Conservation (phyloP, 371 early-diverging fungal genomes). For the Batkoa obscura region DNA sequence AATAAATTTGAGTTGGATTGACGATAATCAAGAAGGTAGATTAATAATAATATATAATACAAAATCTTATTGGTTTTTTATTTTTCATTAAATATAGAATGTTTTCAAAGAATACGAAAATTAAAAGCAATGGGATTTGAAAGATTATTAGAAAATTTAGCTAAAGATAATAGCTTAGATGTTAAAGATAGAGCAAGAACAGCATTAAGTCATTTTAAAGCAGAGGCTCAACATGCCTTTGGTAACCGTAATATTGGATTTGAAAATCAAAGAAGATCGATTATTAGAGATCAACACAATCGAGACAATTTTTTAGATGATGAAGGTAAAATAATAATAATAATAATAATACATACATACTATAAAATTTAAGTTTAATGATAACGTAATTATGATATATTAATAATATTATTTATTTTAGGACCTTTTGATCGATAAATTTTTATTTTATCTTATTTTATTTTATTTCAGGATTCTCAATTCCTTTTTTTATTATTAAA, state of each 20-base stretch:
- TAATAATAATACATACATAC: too few relatives aligned
- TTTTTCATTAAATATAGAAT: conserved; percentile 6
- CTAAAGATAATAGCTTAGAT: conserved; percentile 35
- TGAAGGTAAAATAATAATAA: too few relatives aligned
- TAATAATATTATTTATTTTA: too few relatives aligned
- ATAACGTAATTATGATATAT: too few relatives aligned
- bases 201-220: conserved; percentile 33
- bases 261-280: too few relatives aligned
- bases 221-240: not conserved
- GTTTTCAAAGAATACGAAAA: conserved; percentile 16
- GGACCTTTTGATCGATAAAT: too few relatives aligned
- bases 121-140: conserved; percentile 37
- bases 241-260: not conserved
- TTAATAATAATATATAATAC: conserved; percentile 4
- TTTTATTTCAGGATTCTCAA: too few relatives aligned
- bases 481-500: too few relatives aligned
- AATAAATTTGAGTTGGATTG: conserved; percentile 65
- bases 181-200: conserved; percentile 57
- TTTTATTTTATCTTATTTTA: too few relatives aligned
- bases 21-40: conserved; percentile 29
- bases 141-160: conserved; percentile 25
- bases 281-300: too few relatives aligned
- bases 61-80: not conserved
- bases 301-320: too few relatives aligned
- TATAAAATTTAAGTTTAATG: too few relatives aligned